phyloP scores from a whole-genome alignment of 169 alveolate species.

The Plasmodium reichenowi region DNA sequence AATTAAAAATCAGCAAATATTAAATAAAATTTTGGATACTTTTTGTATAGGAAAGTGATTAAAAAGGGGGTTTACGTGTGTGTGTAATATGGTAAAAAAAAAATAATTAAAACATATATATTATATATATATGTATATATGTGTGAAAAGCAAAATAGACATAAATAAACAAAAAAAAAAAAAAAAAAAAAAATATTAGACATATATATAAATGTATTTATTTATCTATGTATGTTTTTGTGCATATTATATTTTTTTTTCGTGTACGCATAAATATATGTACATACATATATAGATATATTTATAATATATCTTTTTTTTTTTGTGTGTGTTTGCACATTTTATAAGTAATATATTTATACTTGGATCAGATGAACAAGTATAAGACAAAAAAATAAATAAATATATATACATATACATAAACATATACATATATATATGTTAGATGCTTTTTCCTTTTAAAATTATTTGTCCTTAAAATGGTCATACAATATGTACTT shows the following conservation, averaged over 20 bases:
- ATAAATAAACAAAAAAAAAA: neutral
- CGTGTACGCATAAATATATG: no score
- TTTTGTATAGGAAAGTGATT: constrained; percentile 47
- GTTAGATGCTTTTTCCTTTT: neutral
- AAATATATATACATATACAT: neutral
- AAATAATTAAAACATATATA: neutral
- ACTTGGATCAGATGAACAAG: no score
- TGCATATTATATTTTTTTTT: no score
- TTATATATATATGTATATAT: neutral
- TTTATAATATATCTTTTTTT: no score
- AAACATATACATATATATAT: neutral
- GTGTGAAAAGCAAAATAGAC: neutral
- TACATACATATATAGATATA: no score
- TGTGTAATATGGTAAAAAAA: neutral
- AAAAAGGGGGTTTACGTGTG: neutral
- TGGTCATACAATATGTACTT: constrained; percentile 1
- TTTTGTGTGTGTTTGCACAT: no score
- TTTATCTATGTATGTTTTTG: neutral
- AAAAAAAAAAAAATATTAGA: neutral
- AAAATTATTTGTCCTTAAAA: neutral
- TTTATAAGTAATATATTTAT: no score
- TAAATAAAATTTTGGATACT: constrained; percentile 13
- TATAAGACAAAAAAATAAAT: no score
- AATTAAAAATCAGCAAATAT: constrained; percentile 12
- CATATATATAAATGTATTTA: neutral